A percentile compares a stretch with the other conserved stretches of the same genome.
Evolutionary conservation across 2,329 filamentous ascomycete species (phyloP).

Genomic region (Colletotrichum musae): DNA sequence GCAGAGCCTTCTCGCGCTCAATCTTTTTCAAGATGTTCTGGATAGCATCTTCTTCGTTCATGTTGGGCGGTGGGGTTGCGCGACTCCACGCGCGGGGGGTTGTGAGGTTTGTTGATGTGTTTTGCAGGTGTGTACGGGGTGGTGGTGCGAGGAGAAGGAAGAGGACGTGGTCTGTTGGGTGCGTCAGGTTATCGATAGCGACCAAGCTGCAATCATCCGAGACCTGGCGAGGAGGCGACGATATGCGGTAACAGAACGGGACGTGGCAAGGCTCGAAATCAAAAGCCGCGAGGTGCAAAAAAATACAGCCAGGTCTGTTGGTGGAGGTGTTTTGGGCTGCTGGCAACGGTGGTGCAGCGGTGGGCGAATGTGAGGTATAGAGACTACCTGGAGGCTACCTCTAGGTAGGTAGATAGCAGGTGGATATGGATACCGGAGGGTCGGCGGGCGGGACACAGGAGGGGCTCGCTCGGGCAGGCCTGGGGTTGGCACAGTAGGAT

Average conservation of each 20-base stretch:
- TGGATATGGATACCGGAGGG: constrained; percentile 30
- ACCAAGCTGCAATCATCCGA: constrained; percentile 6
- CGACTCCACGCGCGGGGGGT: constrained; percentile 54
- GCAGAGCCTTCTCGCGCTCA: constrained; percentile 94
- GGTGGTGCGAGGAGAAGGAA: not conserved
- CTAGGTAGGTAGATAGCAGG: not conserved
- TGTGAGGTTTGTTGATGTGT: constrained; percentile 9
- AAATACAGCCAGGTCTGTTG: constrained; percentile 8
- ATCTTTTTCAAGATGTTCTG: constrained; percentile 96
- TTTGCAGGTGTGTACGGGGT: not conserved
- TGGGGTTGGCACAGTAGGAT: constrained; percentile 32
- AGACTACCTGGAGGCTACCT: not conserved
- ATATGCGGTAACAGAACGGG: not conserved
- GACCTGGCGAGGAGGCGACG: constrained; percentile 11
- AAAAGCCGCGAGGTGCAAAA: no score
- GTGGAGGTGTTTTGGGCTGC: constrained; percentile 10
- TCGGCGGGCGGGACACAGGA: constrained; percentile 27
- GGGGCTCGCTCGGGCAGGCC: constrained; percentile 11
- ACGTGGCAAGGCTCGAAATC: no score
- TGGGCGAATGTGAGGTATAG: not conserved
- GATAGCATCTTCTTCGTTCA: constrained; percentile 76
- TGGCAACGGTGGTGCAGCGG: not conserved
- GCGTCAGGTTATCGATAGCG: not conserved
- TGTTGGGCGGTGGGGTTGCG: constrained; percentile 59
- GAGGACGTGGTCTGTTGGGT: constrained; percentile 9